Base-by-base conservation (phyloP, 768 basidiomycete species). In the Porphyrellus cyaneotinctus region DNA sequence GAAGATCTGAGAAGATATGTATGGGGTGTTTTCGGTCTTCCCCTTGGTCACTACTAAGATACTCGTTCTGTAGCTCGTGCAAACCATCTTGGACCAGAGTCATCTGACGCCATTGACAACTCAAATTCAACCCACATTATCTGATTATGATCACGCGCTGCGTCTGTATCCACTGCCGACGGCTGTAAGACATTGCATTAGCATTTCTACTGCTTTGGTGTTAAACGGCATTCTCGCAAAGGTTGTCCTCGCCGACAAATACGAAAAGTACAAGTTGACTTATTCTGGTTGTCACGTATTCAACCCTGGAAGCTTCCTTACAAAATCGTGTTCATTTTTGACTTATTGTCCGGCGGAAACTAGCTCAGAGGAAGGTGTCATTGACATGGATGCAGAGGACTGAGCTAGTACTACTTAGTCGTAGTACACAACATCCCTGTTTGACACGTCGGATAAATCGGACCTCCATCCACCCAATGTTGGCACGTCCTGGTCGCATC, bases 261-360 rank as follows among this genome's bases (percentile, higher is more conserved):
- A 97, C 64, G 95, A 97, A 66, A 83, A 88, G 43, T 99, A 92
- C 68, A 92, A 97, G 62, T 77, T 97, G 58, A 98, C 95, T 1
- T 99, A 99, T 68, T 94, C 95, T 53, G 93, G 93, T 12, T 98
- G 97, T 62, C 97, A 98, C 70, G 97, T 98, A 24, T 94, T 98
- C 78, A 99, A 99, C 67, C 97, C 97, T 0, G 95, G 97, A 18
- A 85, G 87, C 45, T 97, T 98, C 65, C 76, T 93, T 14, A 84
- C 90, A 6, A 87, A 82, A 44, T 79, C 86, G 6, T 88, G 91
- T 59, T 78, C 82, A 6, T 98, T 97, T 75, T 91, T 88, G 12
- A 89, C 92, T 3, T 99, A 95, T 61, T 89, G 86, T 52, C 95
- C 95, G 13, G 82, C 89, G 2, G 87, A 86, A 53, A 71, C 81